Evolutionary conservation across 192 early-diverging fungal genomes (phyloP).

Genomic region (Dissophora globulifera): DNA sequence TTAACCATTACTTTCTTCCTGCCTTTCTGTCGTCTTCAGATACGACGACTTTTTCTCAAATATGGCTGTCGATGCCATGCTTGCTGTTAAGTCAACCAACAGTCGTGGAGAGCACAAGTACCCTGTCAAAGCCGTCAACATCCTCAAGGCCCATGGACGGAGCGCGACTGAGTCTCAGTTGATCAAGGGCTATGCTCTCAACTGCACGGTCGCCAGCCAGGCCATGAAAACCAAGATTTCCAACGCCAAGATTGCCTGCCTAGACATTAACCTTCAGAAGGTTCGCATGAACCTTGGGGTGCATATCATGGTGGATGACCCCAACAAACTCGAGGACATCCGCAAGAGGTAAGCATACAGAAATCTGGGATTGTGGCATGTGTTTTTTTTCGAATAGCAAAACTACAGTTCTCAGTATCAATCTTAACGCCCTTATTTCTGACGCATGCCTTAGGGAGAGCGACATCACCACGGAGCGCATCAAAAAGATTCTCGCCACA

Average conservation of each 20-base stretch:
- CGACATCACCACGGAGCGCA: constrained; percentile 95
- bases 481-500: constrained; percentile 92
- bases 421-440: too few species aligned
- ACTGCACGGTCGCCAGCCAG: constrained; percentile 97
- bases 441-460: constrained; percentile 74
- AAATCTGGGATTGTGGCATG: too few species aligned
- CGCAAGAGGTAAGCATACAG: constrained; percentile 77
- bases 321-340: constrained; percentile 97
- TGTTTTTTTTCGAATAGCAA: too few species aligned
- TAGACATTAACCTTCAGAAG: constrained; percentile 99
- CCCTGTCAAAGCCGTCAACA: constrained; percentile 97
- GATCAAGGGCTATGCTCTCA: constrained; percentile 95
- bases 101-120: constrained; percentile 88
- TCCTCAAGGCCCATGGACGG: constrained; percentile 97
- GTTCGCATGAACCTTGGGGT: constrained; percentile 98
- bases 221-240: constrained; percentile 91
- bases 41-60: constrained; percentile 97
- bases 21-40: constrained; percentile 46
- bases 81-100: constrained; percentile 91
- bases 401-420: too few species aligned
- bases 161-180: constrained; percentile 87
- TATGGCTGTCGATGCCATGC: constrained; percentile 92
- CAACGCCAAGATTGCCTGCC: constrained; percentile 94
- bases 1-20: too few species aligned
- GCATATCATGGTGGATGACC: constrained; percentile 98